Evolutionary conservation across 108 stramenopile genomes (phyloP), one percentile per base, ranked within the genome.

Genomic region (Nannochloropsis gaditana): DNA sequence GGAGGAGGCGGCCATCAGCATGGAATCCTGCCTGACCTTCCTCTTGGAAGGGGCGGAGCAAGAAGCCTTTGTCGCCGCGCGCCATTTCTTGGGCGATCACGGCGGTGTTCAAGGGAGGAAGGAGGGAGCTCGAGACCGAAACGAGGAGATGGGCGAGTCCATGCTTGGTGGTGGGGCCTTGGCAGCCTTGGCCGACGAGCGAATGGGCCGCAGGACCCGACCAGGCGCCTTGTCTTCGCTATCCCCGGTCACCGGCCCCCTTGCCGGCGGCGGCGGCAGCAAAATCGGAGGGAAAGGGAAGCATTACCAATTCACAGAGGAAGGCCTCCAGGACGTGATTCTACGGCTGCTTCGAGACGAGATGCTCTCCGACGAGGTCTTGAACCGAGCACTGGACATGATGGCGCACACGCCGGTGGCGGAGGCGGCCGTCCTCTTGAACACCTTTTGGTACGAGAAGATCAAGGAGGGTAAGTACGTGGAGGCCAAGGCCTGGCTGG

Each of bases 401-500:
- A 4, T 73, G 59, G 59, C 59, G 19, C 15, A 73, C 15, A 15
- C 15, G n/a, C 59, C 59, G 19, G 19, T n/a, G n/a, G 15, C 59
- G 0, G 19, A 6, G 19, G 19, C 15, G 6, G 19, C n/a, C 59
- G 59, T 73, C 19, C 59, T 73, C 19, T 73, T 73, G 3, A 73
- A 73, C 59, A 73, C 59, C 59, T 73, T 73, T n/a, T 73, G 59
- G 59, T 73, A 73, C 59, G 59, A 73, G 8, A 73, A 73, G n/a
- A 73, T 73, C 59, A 73, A 73, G 59, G 59, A 73, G n/a, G 59
- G 59, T 15, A 73, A 73, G n/a, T 73, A 73, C 59, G n/a, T n/a
- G 3, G 59, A 73, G 19, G 59, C 59, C 59, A 73, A 73, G 59
- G 59, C 59, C 15, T 73, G 59, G 59, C 59, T 73, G 15, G 59